These are phyloP conservation scores for Wickerhamomyces bovis DNA, from an alignment of 805 yeast species.

Conservation along the genomic window DNA sequence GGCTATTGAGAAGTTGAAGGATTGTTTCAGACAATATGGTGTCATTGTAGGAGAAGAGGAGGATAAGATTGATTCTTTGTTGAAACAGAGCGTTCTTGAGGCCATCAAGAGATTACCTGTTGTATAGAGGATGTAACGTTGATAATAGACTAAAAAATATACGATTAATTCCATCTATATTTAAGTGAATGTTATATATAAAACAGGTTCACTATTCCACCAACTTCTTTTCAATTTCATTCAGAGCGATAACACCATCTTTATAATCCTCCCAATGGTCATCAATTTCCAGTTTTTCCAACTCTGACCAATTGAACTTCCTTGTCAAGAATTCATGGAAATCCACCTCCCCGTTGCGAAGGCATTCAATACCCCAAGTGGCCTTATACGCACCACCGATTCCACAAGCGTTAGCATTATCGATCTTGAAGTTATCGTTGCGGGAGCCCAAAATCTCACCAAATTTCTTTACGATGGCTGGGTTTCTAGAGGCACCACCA, in stretches of 20 bases:
- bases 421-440: constrained; percentile 61
- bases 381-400: constrained; percentile 88
- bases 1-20: constrained; percentile 37
- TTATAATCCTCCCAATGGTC: constrained; percentile 26
- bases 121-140: no score
- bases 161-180: constrained; percentile 2
- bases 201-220: background rate
- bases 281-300: constrained; percentile 22
- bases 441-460: constrained; percentile 59
- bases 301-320: constrained; percentile 41
- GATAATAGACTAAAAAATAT: no score
- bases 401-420: constrained; percentile 87
- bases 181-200: background rate
- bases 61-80: constrained; percentile 13
- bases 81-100: background rate
- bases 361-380: constrained; percentile 48
- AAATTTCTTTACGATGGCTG: constrained; percentile 60
- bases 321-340: constrained; percentile 42
- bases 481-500: constrained; percentile 81
- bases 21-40: constrained; percentile 42
- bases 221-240: constrained; percentile 23
- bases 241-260: constrained; percentile 26
- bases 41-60: constrained; percentile 39
- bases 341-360: constrained; percentile 11
- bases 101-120: background rate